These are phyloP conservation scores for Leishmania tarentolae DNA, from an alignment of 208 protist genomes.

Conservation along the genomic window DNA sequence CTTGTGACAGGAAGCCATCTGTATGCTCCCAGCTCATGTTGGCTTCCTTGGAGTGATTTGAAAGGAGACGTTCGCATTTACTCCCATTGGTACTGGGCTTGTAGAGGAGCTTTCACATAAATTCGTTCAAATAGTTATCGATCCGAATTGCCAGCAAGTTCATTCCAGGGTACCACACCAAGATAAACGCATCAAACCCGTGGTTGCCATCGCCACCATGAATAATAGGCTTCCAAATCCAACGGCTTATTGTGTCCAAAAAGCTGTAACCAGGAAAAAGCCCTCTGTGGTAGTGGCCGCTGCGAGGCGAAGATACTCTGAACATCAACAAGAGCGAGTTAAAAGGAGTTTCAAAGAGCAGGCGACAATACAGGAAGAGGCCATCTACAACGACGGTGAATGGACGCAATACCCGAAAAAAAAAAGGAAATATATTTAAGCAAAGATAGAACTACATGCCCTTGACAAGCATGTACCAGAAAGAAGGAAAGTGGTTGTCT, in stretches of 20 bases:
- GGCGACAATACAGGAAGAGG: background rate
- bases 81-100: slow-evolving; percentile 24
- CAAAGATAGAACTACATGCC: background rate
- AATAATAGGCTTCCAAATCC: slow-evolving; percentile 14
- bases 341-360: background rate
- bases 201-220: slow-evolving; percentile 17
- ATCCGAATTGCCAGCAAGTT: slow-evolving; percentile 23
- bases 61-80: slow-evolving; percentile 23
- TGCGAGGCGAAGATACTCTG: background rate
- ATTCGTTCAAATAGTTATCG: slow-evolving; percentile 26
- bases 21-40: slow-evolving; percentile 18
- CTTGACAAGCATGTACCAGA: background rate
- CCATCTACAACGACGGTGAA: background rate
- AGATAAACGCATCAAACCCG: slow-evolving; percentile 24
- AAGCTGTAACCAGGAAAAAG: background rate
- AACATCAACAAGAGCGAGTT: background rate
- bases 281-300: slow-evolving; percentile 7
- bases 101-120: slow-evolving; percentile 31
- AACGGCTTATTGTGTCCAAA: background rate
- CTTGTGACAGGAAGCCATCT: slow-evolving; percentile 11
- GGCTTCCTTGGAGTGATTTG: slow-evolving; percentile 11
- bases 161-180: slow-evolving; percentile 16
- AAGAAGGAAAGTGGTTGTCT: background rate
- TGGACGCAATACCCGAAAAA: background rate
- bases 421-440: background rate